Evolutionary conservation across 805 yeast species (phyloP).

Genomic region (Kazachstania africana): DNA sequence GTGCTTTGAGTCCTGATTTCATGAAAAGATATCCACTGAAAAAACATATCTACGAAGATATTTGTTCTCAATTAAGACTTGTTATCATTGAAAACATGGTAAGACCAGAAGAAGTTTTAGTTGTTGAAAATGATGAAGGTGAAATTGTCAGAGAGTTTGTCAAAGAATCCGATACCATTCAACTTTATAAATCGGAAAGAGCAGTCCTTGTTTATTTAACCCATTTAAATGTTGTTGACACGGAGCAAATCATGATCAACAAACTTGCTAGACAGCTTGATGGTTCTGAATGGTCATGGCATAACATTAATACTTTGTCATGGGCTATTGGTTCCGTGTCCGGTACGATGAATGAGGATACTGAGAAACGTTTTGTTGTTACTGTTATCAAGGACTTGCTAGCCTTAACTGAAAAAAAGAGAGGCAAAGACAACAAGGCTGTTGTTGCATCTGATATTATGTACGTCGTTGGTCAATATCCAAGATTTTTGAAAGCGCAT

Average conservation of each 20-base stretch:
- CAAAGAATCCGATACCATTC: conserved; percentile 93
- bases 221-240: conserved; percentile 87
- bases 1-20: conserved; percentile 77
- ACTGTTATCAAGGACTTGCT: conserved; percentile 86
- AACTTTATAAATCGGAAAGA: conserved; percentile 87
- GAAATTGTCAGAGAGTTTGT: conserved; percentile 97
- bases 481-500: conserved; percentile 92
- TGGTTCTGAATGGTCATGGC: conserved; percentile 99
- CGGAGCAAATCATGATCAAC: conserved; percentile 86
- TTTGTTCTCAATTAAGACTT: conserved; percentile 72
- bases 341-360: conserved; percentile 96
- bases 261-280: conserved; percentile 88
- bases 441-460: conserved; percentile 98
- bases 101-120: conserved; percentile 92
- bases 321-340: conserved; percentile 99
- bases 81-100: conserved; percentile 98
- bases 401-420: conserved; percentile 86
- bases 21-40: conserved; percentile 74
- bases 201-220: conserved; percentile 92
- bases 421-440: conserved; percentile 96
- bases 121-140: conserved; percentile 97
- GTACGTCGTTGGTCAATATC: conserved; percentile 99
- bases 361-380: conserved; percentile 89
- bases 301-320: conserved; percentile 89
- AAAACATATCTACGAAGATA: conserved; percentile 68